Percentiles rank a stretch among this genome's conserved stretches.
Conservation (phyloP, 768 basidiomycete genomes). For the Tephrocybe sp. region DNA sequence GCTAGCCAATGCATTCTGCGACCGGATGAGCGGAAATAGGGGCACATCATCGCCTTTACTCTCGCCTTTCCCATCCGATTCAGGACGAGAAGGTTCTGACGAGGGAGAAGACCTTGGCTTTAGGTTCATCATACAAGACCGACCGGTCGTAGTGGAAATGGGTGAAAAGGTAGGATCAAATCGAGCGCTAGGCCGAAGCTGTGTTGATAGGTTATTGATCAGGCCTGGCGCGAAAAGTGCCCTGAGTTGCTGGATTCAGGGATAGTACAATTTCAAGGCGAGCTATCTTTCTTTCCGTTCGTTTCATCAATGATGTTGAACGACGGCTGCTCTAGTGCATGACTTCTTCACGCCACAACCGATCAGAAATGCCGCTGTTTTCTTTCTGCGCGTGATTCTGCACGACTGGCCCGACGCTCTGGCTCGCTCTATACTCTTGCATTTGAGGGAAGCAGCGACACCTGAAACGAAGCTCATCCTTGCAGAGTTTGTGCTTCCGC, state of each 20-base stretch:
- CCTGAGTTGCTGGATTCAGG: slow-evolving; percentile 57
- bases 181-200: slow-evolving; percentile 8
- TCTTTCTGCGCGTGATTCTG: slow-evolving; percentile 67
- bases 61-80: not conserved
- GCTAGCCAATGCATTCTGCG: slow-evolving; percentile 35
- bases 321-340: slow-evolving; percentile 43
- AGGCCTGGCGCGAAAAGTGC: slow-evolving; percentile 61
- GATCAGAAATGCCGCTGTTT: slow-evolving; percentile 54
- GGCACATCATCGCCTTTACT: not conserved
- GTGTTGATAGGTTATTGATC: slow-evolving; percentile 1
- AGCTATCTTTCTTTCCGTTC: slow-evolving; percentile 4
- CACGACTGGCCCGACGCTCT: slow-evolving; percentile 79
- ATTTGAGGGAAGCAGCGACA: slow-evolving; percentile 45
- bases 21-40: not conserved
- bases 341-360: slow-evolving; percentile 77
- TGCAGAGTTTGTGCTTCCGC: slow-evolving; percentile 69
- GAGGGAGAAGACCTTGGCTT: slow-evolving; percentile 22
- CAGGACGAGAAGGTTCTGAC: slow-evolving; percentile 19
- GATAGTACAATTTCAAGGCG: slow-evolving; percentile 55
- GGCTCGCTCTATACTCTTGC: slow-evolving; percentile 45
- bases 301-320: not conserved
- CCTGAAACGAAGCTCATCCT: slow-evolving; percentile 63
- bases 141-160: slow-evolving; percentile 51
- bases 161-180: slow-evolving; percentile 43
- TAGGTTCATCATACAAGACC: slow-evolving; percentile 64